Evolutionary conservation across 768 basidiomycete species (phyloP), one percentile per base, ranked within the genome.

Genomic region (Boletus vermiculosoides): DNA sequence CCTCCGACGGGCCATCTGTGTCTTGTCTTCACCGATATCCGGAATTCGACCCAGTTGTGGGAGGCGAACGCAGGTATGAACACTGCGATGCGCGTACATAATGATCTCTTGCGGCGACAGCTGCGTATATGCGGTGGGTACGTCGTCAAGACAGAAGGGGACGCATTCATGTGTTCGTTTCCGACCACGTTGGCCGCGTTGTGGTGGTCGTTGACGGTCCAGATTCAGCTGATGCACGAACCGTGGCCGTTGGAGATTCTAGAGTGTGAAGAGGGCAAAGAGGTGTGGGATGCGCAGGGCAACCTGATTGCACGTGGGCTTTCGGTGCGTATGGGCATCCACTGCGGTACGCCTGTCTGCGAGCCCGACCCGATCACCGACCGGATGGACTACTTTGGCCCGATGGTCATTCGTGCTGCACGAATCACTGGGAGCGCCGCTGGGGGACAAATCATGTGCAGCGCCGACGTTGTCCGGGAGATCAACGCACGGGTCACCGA

Each of bases 71-170:
- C 89, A 0, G 94, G 95, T 4, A 99, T 98, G 95, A 85, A 89
- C 22, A 89, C 88, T 0, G 94, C 95, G 4, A 95, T 97, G 80
- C 84, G 86, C 28, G 73, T 94, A 62, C 97, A 99, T 74, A 95
- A 98, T 69, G 80, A 76, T 50, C 78, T 98, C 23, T 80, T 98
- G 45, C 86, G 97, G 22, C 82, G 95, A 7, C 86, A 89, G 58
- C 76, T 98, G 33, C 85, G 96, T 30, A 79, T 89, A 41, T 95
- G 94, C 65, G 94, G 94, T 30, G 97, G 97, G 1, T 99, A 98
- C 71, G 94, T 98, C 74, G 96, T 98, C 67, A 99, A 99, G 76
- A 99, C 97, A 12, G 97, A 99, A 86, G 97, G 97, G 30, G 97
- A 98, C 66, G 87, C 96, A 0, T 99, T 99, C 78, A 95, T 99